These are phyloP conservation scores for Apophysomyces elegans DNA, from an alignment of 371 early-diverging fungal genomes.

Conservation along the genomic window DNA sequence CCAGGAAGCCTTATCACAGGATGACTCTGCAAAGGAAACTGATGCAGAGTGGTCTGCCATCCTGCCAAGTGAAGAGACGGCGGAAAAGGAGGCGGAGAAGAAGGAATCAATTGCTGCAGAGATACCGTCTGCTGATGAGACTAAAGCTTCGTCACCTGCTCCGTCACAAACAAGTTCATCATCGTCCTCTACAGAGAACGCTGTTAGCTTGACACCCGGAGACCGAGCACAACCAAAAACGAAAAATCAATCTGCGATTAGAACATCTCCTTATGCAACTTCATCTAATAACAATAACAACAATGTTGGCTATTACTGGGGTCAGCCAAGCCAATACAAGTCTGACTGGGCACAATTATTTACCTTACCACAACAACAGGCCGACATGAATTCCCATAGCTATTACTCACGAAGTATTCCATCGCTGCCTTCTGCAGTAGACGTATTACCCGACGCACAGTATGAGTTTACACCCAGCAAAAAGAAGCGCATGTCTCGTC, in stretches of 20 bases:
- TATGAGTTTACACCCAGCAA: not conserved
- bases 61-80: not conserved
- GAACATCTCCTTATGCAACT: conserved; percentile 1
- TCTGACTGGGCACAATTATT: conserved; percentile 6
- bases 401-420: conserved; percentile 8
- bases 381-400: conserved; percentile 2
- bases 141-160: conserved; percentile 4
- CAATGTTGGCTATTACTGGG: conserved; percentile 5
- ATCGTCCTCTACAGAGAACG: not conserved
- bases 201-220: not conserved
- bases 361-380: conserved; percentile 7
- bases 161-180: conserved; percentile 4
- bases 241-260: not conserved
- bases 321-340: not conserved
- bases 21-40: not conserved
- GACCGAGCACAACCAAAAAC: not conserved
- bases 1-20: not conserved
- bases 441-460: not conserved
- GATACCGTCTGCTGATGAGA: not conserved
- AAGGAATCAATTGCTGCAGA: not conserved
- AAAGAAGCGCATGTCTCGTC: conserved; percentile 39
- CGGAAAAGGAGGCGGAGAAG: not conserved
- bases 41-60: conserved; percentile 4
- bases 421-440: conserved; percentile 4
- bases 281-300: conserved; percentile 3